These are phyloP conservation scores for Escallonia herrerae DNA, from an alignment of 129 eudicot species.

Conservation along the genomic window DNA sequence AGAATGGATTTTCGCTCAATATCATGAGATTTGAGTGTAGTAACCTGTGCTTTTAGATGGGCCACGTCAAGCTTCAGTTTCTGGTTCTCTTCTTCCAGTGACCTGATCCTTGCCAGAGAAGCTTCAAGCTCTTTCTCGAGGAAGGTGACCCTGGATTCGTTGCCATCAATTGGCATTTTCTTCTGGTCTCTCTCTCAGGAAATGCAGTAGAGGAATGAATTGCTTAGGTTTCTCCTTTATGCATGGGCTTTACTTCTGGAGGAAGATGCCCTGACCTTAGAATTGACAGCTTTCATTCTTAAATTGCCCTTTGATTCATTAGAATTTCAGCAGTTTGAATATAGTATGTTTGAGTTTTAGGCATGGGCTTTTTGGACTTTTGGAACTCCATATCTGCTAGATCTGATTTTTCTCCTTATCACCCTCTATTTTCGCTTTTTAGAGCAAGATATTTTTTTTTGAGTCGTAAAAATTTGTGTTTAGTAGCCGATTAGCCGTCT, in stretches of 20 bases:
- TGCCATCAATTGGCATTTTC: slow-evolving; percentile 32
- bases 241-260: slow-evolving; percentile 38
- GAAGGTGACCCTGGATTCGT: slow-evolving; percentile 23
- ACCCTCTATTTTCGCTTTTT: background rate
- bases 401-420: background rate
- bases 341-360: background rate
- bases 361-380: background rate
- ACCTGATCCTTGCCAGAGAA: slow-evolving; percentile 35
- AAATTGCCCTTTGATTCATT: slow-evolving; percentile 17
- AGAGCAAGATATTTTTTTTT: background rate
- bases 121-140: slow-evolving; percentile 59
- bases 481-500: slow-evolving; percentile 14
- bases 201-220: slow-evolving; percentile 14
- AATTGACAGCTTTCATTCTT: slow-evolving; percentile 2
- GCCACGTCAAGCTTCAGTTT: slow-evolving; percentile 50
- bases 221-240: slow-evolving; percentile 22
- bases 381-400: background rate
- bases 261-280: slow-evolving; percentile 37
- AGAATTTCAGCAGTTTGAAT: background rate
- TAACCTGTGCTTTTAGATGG: slow-evolving; percentile 46
- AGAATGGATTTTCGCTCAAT: slow-evolving; percentile 48
- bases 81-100: slow-evolving; percentile 52
- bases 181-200: background rate
- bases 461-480: slow-evolving; percentile 2
- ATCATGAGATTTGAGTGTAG: slow-evolving; percentile 65